Percentiles rank a stretch among this genome's conserved stretches.
Evolutionary conservation across 106 monocot genomes (phyloP).

Genomic region (Apostasia ramifera): DNA sequence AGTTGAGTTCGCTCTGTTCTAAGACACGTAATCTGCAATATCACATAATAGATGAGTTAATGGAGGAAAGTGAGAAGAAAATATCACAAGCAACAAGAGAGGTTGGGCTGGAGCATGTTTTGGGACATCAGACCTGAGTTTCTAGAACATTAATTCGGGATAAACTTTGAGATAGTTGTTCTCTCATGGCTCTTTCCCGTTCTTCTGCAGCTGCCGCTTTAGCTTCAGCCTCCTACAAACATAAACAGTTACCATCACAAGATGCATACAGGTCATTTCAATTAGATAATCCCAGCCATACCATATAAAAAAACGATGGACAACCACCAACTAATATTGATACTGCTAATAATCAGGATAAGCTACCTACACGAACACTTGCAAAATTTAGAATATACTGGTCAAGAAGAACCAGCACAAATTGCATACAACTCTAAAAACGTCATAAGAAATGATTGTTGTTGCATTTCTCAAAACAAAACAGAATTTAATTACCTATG

Average conservation of each 20-base stretch:
- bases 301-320: too few species aligned
- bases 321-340: too few species aligned
- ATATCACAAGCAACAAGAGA: neutral
- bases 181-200: conserved; percentile 68
- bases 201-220: conserved; percentile 93
- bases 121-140: conserved; percentile 60
- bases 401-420: too few species aligned
- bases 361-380: too few species aligned
- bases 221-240: conserved; percentile 87
- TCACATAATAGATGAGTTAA: neutral
- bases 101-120: neutral
- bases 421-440: too few species aligned
- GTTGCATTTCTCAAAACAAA: too few species aligned
- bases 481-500: too few species aligned
- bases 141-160: conserved; percentile 87
- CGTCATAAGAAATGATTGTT: too few species aligned
- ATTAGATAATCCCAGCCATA: too few species aligned
- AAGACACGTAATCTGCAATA: conserved; percentile 70
- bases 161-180: conserved; percentile 70
- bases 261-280: neutral
- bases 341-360: too few species aligned
- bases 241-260: neutral
- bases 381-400: too few species aligned
- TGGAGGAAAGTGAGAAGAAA: neutral
- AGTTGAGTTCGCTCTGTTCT: conserved; percentile 94